A percentile compares a stretch with the other conserved stretches of the same genome.
Evolutionary conservation across 371 early-diverging fungal species (phyloP).

Genomic region (Mucor velutinosus): DNA sequence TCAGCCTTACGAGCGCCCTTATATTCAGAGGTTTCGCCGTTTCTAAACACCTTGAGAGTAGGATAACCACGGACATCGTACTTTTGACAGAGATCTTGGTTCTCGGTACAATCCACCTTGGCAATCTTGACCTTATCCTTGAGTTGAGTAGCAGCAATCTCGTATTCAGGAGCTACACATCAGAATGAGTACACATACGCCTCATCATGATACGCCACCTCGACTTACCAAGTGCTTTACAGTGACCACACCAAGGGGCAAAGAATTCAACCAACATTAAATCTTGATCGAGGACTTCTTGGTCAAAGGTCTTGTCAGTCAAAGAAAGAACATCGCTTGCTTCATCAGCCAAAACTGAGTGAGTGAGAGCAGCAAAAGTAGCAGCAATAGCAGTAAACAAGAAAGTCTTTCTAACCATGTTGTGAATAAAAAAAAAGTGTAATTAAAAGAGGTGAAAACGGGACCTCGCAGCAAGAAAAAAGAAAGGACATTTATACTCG

Average conservation of each 20-base stretch:
- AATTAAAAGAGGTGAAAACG: conserved; percentile 14
- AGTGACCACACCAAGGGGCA: conserved; percentile 97
- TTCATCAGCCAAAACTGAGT: conserved; percentile 39
- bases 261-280: conserved; percentile 92
- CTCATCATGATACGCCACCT: too few species aligned
- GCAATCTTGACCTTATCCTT: conserved; percentile 78
- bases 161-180: conserved; percentile 85
- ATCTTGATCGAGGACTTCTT: conserved; percentile 61
- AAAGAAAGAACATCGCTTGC: conserved; percentile 75
- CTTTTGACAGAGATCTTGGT: conserved; percentile 80
- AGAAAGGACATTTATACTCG: not conserved
- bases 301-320: conserved; percentile 65
- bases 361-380: conserved; percentile 43
- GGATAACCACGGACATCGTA: conserved; percentile 90
- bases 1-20: conserved; percentile 82
- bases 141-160: conserved; percentile 82
- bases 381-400: conserved; percentile 45
- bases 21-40: conserved; percentile 74
- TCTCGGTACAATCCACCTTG: conserved; percentile 95
- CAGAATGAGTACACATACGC: not conserved
- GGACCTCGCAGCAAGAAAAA: conserved; percentile 4
- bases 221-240: conserved; percentile 75
- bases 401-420: conserved; percentile 47
- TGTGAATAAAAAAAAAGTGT: conserved; percentile 5
- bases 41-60: conserved; percentile 88